phyloP scores from a whole-genome alignment of 1,284 basidiomycete genomes.

The Phellopilus nigrolimitatus region DNA sequence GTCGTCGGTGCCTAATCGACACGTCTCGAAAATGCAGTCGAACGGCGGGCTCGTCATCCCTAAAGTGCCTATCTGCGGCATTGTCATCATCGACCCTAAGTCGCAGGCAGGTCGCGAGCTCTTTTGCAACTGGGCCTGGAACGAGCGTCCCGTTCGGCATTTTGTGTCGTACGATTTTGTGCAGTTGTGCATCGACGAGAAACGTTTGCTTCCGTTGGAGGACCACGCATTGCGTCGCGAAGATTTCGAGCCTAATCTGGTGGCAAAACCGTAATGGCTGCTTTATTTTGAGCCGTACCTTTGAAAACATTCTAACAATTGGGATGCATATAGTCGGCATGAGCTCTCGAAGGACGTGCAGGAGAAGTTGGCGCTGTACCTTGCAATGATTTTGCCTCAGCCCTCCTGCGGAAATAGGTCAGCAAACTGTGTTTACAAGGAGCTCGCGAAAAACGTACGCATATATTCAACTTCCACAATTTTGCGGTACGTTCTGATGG shows the following conservation, averaged over 20 bases:
- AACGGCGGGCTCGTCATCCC: conserved; percentile 15
- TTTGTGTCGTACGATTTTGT: conserved; percentile 15
- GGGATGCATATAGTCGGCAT: conserved; percentile 10
- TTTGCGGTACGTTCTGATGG: neutral
- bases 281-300: neutral
- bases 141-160: conserved; percentile 8
- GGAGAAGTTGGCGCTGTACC: conserved; percentile 15
- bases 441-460: conserved; percentile 13
- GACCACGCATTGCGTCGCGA: neutral
- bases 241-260: neutral
- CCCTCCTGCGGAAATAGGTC: neutral
- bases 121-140: conserved; percentile 11
- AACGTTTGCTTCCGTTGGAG: neutral
- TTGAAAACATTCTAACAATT: neutral
- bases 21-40: neutral
- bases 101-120: conserved; percentile 4
- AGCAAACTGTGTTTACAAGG: conserved; percentile 12
- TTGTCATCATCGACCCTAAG: conserved; percentile 14
- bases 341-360: conserved; percentile 8
- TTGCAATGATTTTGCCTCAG: conserved; percentile 8
- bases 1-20: neutral
- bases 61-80: conserved; percentile 11
- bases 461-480: neutral
- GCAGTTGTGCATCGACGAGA: conserved; percentile 2
- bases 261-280: neutral